Evolutionary conservation across 768 basidiomycete species (phyloP), one percentile per base, ranked within the genome.

Genomic region (Gloeopeniophorella convolvens): DNA sequence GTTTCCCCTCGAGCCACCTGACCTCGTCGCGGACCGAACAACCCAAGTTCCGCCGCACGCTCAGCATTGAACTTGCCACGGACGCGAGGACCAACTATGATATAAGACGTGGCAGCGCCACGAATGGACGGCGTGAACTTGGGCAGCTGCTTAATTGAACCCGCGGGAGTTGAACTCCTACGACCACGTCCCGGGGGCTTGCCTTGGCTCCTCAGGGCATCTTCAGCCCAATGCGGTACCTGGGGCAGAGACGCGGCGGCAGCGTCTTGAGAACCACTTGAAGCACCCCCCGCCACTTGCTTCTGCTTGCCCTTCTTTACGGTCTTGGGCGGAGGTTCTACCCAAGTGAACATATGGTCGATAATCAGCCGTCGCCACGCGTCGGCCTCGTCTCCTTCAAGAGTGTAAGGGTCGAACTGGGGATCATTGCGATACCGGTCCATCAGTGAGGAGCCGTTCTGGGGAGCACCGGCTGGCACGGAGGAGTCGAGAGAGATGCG

Each of bases 61-160:
- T 68, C 64, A 0, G 66, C 80, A 53, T 92, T 76, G 61, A 97
- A 95, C 64, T 87, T 89, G 0, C 80, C 80, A 18, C 76, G 65
- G 6, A 70, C 62, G 11, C 57, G 56, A 0, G 77, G 74, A 1
- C 75, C 78, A 2, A 73, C 62, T 18, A 67, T 56, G 16, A 77
- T 59, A 48, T 76, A 77, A 30, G 63, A 62, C 3, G 69, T 44
- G 20, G 61, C 57, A 15, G 54, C 44, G 32, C 42, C 33, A 21
- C 42, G 62, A 37, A 11, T 53, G 34, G 47, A 15, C 5, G 47
- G 26, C 4, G 35, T 30, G 15, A 46, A 50, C 21, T 16, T 18
- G 13, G 48, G 55, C 50, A 53, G 30, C 33, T 24, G 57, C 27
- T 42, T 42, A 16, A 24, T 33, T 12, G 40, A 48, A 7, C 51